Evolutionary conservation across 306 rosid species (phyloP), one percentile per base, ranked within the genome.

Genomic region (Fragaria vesca): DNA sequence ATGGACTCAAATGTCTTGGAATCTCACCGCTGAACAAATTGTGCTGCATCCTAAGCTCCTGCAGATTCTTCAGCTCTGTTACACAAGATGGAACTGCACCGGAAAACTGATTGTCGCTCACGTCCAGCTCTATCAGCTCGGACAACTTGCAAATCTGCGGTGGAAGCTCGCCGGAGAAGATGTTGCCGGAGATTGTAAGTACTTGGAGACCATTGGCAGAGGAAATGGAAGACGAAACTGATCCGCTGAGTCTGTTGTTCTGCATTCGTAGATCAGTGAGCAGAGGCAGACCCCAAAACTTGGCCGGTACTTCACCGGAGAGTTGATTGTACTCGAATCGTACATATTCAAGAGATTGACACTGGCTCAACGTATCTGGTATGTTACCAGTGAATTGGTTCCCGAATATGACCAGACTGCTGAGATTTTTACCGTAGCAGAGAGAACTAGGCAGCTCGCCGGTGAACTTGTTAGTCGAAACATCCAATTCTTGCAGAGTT

Each of bases 1-100:
- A 93, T 13, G 89, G 79, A 32, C 50, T 65, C 34, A 91, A 84
- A 7, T 78, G 75, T 12, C 70, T 45, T 4, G 98, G 97, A 77
- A 95, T 89, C 45, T 76, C 68, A 0, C 97, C 90, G 1, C 75
- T 45, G 84, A 95, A 86, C 73, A 47, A 10, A 83, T 95, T 95
- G 18, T 85, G 86, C 68, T 91, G 91, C 96, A 95, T 76, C 28
- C 21, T 73, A 10, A 93, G 88, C 51, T 79, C 86, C 89, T 90
- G 93, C 4, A 95, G 75, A 20, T 81, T 86, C 57, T 66, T 81
- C 79, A 95, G 74, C 21, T 82, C 76, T 0, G 89, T 93, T 38
- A 95, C 42, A 76, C 99, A 93, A 4, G 57, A 17, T 3, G 97
- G 96, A 43, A 93, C 50, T 6, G 58, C 80, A 54, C 97, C 97